phyloP scores from a whole-genome alignment of 192 early-diverging fungal genomes.

The Gonapodya sp. region DNA sequence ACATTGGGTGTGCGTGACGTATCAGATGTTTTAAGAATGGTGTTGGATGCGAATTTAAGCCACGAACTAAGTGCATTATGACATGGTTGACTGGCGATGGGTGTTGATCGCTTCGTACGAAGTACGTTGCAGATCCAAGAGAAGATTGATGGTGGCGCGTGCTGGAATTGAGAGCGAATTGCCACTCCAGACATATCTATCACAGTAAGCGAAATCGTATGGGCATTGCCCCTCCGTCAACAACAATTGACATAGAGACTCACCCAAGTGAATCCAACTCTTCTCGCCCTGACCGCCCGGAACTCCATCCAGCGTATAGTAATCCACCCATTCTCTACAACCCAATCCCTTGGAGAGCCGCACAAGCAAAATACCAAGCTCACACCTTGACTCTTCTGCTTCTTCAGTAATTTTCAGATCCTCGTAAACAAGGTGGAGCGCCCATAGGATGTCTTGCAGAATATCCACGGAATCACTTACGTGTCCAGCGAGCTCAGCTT shows the following conservation, averaged over 20 bases:
- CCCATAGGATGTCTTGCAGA: constrained; percentile 19
- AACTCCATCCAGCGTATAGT: constrained; percentile 17
- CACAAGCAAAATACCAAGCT: constrained; percentile 22
- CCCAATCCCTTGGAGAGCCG: constrained; percentile 20
- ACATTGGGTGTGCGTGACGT: too few species aligned
- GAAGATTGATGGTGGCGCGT: neutral
- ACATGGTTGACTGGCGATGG: too few species aligned
- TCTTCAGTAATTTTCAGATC: constrained; percentile 34
- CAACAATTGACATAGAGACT: neutral
- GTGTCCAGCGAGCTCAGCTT: neutral
- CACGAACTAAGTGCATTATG: too few species aligned
- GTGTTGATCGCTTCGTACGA: neutral
- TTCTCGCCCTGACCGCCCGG: neutral
- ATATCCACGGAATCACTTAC: neutral
- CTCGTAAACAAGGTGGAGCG: constrained; percentile 46
- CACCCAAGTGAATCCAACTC: constrained; percentile 15
- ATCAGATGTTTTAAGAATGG: too few species aligned
- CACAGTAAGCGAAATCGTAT: neutral
- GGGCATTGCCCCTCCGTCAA: neutral
- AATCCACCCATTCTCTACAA: constrained; percentile 24
- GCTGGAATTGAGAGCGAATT: neutral
- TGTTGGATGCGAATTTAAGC: too few species aligned
- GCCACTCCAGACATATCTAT: neutral
- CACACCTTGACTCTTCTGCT: constrained; percentile 19
- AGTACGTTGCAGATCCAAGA: neutral